Base-by-base conservation (phyloP, 208 protist species). In the Acanthamoeba royreba region DNA sequence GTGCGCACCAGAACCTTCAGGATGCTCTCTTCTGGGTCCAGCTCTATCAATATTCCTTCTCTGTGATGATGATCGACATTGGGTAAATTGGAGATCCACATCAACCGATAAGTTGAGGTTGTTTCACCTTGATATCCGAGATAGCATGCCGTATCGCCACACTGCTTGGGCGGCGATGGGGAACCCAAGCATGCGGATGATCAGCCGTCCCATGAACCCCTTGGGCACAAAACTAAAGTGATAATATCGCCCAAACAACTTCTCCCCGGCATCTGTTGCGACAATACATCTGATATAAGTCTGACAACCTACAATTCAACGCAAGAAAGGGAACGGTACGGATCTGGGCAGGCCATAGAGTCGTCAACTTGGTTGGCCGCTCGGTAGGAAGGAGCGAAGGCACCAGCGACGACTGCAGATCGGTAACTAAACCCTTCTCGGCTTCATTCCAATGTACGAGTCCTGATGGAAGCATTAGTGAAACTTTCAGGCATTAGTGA, bases 131-230 rank as follows among this genome's bases (percentile, higher is more conserved):
- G 40, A 49, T 17, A 79, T 74, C 3, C n/a, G 52, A 5, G 40
- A 49, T 13, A 92, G 87, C 61, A 92, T 47, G 45, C 88, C 88
- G 31, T 35, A 1, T 25, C 63, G 53, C 88, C 88, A 93, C 1
- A 58, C 49, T 2, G 58, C 7, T 1, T 53, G 42, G 1, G 88
- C 88, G 19, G 58, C 46, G 4, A 93, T 22, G 1, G 53, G 53
- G 66, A 93, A 93, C 7, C 42, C 88, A 42, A 93, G 88, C 11
- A 93, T 28, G 9, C 88, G 88, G 31, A 93, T 81, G 0, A 93
- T 93, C 22, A 93, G 63, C 1, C 88, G 88, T 1, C 49, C 45
- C 33, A 91, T 52, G 85, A 91, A 91, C 22, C 85, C 83, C 85
- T 90, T 47, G 1, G 86, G 86, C 40, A 92, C 58, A 45, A 92